phyloP scores from a whole-genome alignment of 345 rosid species.

The Gossypium thurberi region DNA sequence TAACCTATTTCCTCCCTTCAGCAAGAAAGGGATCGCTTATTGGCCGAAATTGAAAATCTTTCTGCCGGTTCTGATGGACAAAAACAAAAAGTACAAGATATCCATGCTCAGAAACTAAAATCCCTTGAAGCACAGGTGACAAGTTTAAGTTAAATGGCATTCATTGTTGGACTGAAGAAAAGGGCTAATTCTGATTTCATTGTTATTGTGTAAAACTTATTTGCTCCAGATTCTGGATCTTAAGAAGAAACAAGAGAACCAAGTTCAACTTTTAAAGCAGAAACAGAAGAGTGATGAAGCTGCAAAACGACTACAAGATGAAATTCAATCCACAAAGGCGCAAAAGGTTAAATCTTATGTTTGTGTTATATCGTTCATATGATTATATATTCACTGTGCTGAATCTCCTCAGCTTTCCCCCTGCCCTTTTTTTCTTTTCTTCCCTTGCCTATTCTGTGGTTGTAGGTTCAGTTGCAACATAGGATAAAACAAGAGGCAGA shows the following conservation, averaged over 20 bases:
- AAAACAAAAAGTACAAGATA: conserved; percentile 72
- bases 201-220: conserved; percentile 10
- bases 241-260: conserved; percentile 91
- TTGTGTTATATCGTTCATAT: neutral
- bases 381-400: conserved; percentile 6
- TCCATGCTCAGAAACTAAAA: conserved; percentile 77
- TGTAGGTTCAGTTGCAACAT: conserved; percentile 90
- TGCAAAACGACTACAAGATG: conserved; percentile 83
- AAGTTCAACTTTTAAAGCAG: conserved; percentile 89
- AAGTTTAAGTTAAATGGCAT: conserved; percentile 4
- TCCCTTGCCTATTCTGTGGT: conserved; percentile 5
- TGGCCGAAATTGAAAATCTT: conserved; percentile 82
- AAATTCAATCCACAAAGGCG: conserved; percentile 88
- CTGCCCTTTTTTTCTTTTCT: conserved; percentile 11
- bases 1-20: conserved; percentile 30
- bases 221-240: conserved; percentile 72
- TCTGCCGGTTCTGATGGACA: conserved; percentile 82
- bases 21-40: conserved; percentile 86
- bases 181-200: neutral
- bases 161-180: neutral
- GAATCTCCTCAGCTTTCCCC: neutral
- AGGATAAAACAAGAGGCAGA: conserved; percentile 57
- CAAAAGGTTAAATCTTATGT: conserved; percentile 55
- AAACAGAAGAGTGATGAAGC: conserved; percentile 97
- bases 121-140: conserved; percentile 77